phyloP scores from a whole-genome alignment of 208 protist species.

The Acanthamoeba castellanii region DNA sequence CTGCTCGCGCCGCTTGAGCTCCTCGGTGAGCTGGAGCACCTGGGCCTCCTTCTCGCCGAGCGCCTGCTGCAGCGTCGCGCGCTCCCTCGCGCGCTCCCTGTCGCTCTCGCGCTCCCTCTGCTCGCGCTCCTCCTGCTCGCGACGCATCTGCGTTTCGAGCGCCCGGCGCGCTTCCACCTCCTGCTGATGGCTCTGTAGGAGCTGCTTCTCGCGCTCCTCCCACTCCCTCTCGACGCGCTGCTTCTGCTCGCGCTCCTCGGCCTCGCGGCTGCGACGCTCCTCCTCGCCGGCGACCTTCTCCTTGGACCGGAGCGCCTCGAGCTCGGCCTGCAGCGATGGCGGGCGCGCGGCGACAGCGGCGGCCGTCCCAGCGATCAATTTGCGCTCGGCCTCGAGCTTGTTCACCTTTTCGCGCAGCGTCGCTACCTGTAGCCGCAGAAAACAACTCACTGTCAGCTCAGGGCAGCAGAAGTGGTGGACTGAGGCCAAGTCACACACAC shows the following conservation, averaged over 20 bases:
- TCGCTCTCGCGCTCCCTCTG: neutral
- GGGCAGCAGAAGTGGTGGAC: too few relatives aligned
- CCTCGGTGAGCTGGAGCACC: neutral
- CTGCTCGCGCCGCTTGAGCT: neutral
- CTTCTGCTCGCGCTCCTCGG: neutral
- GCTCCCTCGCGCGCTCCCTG: neutral
- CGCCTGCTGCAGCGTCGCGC: neutral
- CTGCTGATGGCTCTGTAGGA: neutral
- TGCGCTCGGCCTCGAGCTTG: slow-evolving; percentile 19
- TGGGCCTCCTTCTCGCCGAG: slow-evolving; percentile 18
- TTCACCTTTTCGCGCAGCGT: slow-evolving; percentile 19
- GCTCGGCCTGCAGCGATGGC: slow-evolving; percentile 28
- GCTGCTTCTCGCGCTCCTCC: neutral
- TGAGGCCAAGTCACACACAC: neutral
- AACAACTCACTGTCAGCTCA: neutral
- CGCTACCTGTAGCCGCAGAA: neutral
- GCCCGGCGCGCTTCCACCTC: neutral
- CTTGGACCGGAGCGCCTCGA: slow-evolving; percentile 43
- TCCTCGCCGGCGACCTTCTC: neutral
- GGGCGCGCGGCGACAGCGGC: neutral
- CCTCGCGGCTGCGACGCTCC: neutral
- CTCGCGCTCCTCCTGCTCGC: neutral
- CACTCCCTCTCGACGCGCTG: neutral
- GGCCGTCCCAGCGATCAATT: slow-evolving; percentile 1
- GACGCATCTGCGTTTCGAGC: slow-evolving; percentile 50